Evolutionary conservation across 176 grass and related monocot species (phyloP), one percentile per base, ranked within the genome.

Genomic region (Aegilops bicornis): DNA sequence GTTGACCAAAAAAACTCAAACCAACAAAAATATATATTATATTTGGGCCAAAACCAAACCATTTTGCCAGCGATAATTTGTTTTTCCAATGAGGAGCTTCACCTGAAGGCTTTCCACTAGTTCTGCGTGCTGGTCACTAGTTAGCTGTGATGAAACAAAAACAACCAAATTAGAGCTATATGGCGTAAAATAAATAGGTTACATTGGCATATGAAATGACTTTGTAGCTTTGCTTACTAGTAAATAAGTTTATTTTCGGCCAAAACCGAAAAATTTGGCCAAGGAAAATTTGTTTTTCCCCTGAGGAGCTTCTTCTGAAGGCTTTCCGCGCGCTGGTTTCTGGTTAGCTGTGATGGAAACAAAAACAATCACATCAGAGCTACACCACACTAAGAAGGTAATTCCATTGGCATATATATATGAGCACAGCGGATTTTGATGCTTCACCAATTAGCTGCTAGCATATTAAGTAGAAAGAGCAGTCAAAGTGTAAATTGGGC

Each of bases 231-330:
- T 19, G 16, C 16, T 70, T 84, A 70, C 19, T 85, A 37, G 2
- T 65, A 59, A 59, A 22, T 59, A 59, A 59, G 19, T 59, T 59
- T 9, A 59, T 59, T 59, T 59, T 59, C 56, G 50, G 14, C 92
- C 89, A 87, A 94, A 94, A 63, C 89, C 89, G 82, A 94, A 94
- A 89, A 65, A 91, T 85, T 95, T 92, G 15, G 86, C 71, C 80
- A 95, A 79, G 77, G 71, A 89, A 83, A 87, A 79, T 43, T 83
- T 92, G 66, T 85, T 92, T 71, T 95, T 91, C 47, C 83, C 88
- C 39, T 72, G 71, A 85, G 82, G 22, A 86, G 67, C 22, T 86
- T 83, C 87, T 43, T 95, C 88, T 82, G 79, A 80, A 64, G 65
- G 37, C 79, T 86, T 95, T 64, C 47, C 83, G 22, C 33, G 72